These are phyloP conservation scores for Dioscorea cayenensis DNA, from an alignment of 116 monocot species.

Conservation along the genomic window DNA sequence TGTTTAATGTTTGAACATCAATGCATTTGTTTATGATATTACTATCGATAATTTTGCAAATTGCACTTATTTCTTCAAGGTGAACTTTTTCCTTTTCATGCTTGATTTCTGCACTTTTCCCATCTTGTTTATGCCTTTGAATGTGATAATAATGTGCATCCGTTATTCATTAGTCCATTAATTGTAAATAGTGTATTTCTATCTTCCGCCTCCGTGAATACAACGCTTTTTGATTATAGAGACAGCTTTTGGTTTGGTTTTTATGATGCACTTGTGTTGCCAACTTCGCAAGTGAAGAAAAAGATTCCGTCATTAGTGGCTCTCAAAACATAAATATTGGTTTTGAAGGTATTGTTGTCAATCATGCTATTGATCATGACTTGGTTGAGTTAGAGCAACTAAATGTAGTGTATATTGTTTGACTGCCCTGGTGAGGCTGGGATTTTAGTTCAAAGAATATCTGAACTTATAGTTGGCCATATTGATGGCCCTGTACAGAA, in stretches of 20 bases:
- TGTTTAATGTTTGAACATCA: no score
- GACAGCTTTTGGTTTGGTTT: no score
- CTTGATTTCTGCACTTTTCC: neutral
- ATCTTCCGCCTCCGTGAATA: no score
- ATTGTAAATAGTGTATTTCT: no score
- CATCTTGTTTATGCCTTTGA: neutral
- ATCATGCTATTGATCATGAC: slow-evolving; percentile 58
- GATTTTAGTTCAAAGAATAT: slow-evolving; percentile 77
- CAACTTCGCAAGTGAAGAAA: slow-evolving; percentile 31
- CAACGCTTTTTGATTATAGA: no score
- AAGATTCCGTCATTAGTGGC: slow-evolving; percentile 81
- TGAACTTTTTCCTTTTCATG: neutral
- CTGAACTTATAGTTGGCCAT: slow-evolving; percentile 81
- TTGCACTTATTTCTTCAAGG: neutral
- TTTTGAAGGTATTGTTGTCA: slow-evolving; percentile 91
- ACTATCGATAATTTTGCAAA: neutral
- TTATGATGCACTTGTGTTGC: no score
- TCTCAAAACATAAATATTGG: slow-evolving; percentile 88
- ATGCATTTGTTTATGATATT: neutral
- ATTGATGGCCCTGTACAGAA: slow-evolving; percentile 96
- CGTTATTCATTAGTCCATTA: neutral
- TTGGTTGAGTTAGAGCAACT: slow-evolving; percentile 86
- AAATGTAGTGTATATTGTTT: slow-evolving; percentile 70
- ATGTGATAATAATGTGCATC: neutral
- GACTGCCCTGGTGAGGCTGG: slow-evolving; percentile 55